These are phyloP conservation scores for Lunasporangiospora selenospora DNA, from an alignment of 192 early-diverging fungal genomes.

Conservation along the genomic window DNA sequence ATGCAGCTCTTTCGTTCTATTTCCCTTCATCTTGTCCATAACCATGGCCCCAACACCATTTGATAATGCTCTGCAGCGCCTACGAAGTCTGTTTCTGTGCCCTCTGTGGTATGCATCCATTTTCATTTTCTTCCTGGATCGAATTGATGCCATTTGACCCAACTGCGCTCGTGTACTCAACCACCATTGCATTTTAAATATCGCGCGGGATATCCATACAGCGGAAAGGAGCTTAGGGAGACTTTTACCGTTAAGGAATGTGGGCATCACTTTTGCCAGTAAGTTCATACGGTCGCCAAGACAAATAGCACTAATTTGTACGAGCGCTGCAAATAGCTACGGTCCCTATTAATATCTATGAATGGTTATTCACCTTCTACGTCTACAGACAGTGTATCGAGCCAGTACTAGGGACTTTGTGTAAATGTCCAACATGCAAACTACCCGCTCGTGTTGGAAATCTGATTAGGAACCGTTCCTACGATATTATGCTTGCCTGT, in stretches of 20 bases:
- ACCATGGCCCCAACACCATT: slow-evolving; percentile 18
- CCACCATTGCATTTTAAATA: too few relatives aligned
- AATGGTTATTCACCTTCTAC: too few relatives aligned
- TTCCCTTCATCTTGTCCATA: neutral
- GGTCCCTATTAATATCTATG: too few relatives aligned
- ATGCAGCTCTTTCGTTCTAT: neutral
- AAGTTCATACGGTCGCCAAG: neutral
- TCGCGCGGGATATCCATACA: too few relatives aligned
- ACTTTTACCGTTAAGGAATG: slow-evolving; percentile 46
- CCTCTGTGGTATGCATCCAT: slow-evolving; percentile 37
- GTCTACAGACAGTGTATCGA: slow-evolving; percentile 33
- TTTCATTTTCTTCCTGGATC: neutral
- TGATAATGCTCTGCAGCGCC: slow-evolving; percentile 26
- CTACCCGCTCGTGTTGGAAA: slow-evolving; percentile 42
- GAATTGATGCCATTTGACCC: too few relatives aligned
- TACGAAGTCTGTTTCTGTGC: slow-evolving; percentile 27
- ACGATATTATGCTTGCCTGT: slow-evolving; percentile 47
- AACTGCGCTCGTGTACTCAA: too few relatives aligned
- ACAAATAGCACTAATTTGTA: too few relatives aligned
- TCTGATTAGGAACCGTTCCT: slow-evolving; percentile 25
- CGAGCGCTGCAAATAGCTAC: too few relatives aligned
- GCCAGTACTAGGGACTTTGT: slow-evolving; percentile 10
- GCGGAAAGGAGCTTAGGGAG: slow-evolving; percentile 15
- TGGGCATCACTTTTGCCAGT: slow-evolving; percentile 51
- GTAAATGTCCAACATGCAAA: slow-evolving; percentile 41